These are phyloP conservation scores for Botrytis hyacinthi DNA, from an alignment of 2,329 filamentous ascomycete genomes.

Conservation along the genomic window DNA sequence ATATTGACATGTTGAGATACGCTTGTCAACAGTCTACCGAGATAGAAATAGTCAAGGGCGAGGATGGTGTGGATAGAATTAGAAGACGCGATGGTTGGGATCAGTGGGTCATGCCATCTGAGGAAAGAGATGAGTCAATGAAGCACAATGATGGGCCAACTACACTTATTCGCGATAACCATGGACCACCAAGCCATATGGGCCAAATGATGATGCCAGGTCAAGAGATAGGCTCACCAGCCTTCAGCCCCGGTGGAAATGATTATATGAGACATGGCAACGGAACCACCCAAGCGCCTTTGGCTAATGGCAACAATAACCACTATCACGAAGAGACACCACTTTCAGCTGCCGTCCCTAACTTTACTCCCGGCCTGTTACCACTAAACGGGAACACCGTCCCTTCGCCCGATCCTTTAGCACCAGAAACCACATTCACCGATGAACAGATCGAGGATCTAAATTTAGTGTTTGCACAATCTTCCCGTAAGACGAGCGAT, in stretches of 20 bases:
- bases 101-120: constrained; percentile 71
- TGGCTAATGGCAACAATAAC: constrained; percentile 43
- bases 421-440: constrained; percentile 46
- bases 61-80: constrained; percentile 76
- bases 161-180: constrained; percentile 35
- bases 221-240: constrained; percentile 33
- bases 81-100: constrained; percentile 75
- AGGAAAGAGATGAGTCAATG: constrained; percentile 69
- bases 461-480: constrained; percentile 47
- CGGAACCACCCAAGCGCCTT: constrained; percentile 23
- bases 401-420: constrained; percentile 30
- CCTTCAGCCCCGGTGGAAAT: constrained; percentile 37
- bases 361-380: constrained; percentile 46
- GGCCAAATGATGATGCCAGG: constrained; percentile 32
- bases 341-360: constrained; percentile 62
- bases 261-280: constrained; percentile 34
- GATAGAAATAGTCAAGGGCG: constrained; percentile 72
- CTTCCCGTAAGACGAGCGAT: constrained; percentile 41
- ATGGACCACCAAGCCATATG: constrained; percentile 28
- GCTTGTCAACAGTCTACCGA: constrained; percentile 70
- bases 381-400: constrained; percentile 24
- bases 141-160: constrained; percentile 72
- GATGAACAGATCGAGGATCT: constrained; percentile 53
- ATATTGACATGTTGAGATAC: constrained; percentile 70
- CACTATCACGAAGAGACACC: constrained; percentile 47